phyloP scores from a whole-genome alignment of 148 eudicot species.

The Vaccinium vitisidaea region DNA sequence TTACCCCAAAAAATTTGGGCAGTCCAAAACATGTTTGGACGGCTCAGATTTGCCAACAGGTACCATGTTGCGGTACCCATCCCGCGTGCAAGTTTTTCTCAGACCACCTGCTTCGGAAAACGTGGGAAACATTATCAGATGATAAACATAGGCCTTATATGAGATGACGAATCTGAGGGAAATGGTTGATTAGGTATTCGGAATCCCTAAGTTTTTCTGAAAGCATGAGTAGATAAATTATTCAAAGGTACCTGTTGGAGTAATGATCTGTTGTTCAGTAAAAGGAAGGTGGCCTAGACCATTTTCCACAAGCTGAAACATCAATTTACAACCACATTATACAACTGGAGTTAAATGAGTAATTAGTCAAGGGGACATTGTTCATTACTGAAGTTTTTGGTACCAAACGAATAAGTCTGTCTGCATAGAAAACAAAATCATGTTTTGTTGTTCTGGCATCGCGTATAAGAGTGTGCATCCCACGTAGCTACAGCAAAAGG shows the following conservation, averaged over 20 bases:
- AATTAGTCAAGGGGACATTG: not conserved
- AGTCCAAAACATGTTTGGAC: no score
- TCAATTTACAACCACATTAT: not conserved
- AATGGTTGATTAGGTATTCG: not conserved
- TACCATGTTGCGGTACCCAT: no score
- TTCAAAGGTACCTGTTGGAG: constrained; percentile 75
- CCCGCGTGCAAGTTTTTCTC: no score
- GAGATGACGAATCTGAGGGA: not conserved
- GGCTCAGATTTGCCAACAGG: no score
- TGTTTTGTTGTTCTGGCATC: constrained; percentile 79
- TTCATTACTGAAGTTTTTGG: not conserved
- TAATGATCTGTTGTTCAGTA: constrained; percentile 83
- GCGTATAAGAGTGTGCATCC: constrained; percentile 90
- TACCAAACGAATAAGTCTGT: constrained; percentile 83
- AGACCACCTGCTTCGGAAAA: not conserved
- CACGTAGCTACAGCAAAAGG: constrained; percentile 54
- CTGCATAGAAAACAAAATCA: constrained; percentile 90
- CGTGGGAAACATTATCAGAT: not conserved
- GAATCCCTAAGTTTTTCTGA: not conserved
- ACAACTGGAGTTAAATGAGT: not conserved
- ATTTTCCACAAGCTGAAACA: constrained; percentile 82
- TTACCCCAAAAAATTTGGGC: no score
- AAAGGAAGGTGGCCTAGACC: constrained; percentile 97
- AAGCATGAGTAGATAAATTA: not conserved
- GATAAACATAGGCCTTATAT: constrained; percentile 13